Evolutionary conservation across 805 yeast genomes (phyloP), one percentile per base, ranked within the genome.

Genomic region (Teunomyces atbi): DNA sequence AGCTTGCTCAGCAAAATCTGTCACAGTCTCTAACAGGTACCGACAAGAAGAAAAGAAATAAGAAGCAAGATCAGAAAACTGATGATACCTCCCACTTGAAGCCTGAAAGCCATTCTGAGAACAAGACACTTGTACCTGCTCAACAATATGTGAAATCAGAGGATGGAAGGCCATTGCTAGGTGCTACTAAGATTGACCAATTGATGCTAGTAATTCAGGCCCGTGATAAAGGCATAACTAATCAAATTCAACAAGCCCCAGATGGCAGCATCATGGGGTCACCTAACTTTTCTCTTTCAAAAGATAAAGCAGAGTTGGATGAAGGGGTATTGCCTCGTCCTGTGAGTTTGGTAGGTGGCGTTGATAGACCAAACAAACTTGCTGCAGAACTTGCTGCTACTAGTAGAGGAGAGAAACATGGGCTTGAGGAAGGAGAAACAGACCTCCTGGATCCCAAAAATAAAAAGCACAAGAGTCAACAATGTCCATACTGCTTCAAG

Each of bases 201-300:
- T 70, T 91, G 58, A 89, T 91, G 97, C 73, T 91, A 41, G 87
- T 89, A 32, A 86, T 91, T 45, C 96, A 91, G 64, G 96, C 96
- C 0, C 76, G 96, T 43, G 86, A 85, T 49, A 85, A 86, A 52
- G 87, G 91, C 6, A 74, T 84, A 20, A 80, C 79, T n/a, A 78
- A 82, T 8, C 78, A 75, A 41, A 83, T 86, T 35, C 74, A 76
- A 41, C 83, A 81, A 50, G 79, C 84, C 1, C 78, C 79, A 6
- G 91, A 85, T 63, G 95, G 96, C 1, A 78, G 83, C 30, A 74
- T 84, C 23, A 59, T 83, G 45, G 87, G 82, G 3, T 53, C 72
- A 4, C 60, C 65, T 29, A 41, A 52, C 46, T 45, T 48, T 38
- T 16, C 46, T 8, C 41, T 45, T 18, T 45, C 52, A 2, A 45